Percentiles rank a stretch among this genome's conserved stretches.
Conservation (phyloP, 805 yeast genomes). For the Aciculoconidium aculeatum region DNA sequence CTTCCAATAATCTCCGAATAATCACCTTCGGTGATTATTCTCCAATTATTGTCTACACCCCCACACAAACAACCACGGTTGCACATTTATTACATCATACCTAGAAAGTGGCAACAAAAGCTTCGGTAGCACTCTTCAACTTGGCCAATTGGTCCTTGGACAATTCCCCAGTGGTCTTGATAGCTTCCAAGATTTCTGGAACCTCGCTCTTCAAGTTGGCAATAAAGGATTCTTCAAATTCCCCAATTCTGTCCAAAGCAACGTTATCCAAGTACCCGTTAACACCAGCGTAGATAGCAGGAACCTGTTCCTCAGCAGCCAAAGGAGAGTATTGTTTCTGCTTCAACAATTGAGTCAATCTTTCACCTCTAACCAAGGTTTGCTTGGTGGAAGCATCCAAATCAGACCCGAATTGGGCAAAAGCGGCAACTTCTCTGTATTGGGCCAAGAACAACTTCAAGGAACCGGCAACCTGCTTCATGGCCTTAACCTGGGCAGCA, state of each 20-base stretch:
- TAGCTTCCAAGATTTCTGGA: slow-evolving; percentile 73
- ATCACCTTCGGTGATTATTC: no score
- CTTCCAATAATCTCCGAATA: no score
- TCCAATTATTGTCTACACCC: no score
- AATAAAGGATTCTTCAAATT: slow-evolving; percentile 89
- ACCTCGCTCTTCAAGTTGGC: slow-evolving; percentile 90
- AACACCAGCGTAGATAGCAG: slow-evolving; percentile 98
- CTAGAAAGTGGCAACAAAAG: slow-evolving; percentile 85
- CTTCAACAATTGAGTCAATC: slow-evolving; percentile 97
- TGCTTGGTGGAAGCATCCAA: slow-evolving; percentile 99
- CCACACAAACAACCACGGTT: no score
- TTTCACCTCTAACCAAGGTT: slow-evolving; percentile 99
- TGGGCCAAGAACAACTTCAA: slow-evolving; percentile 99
- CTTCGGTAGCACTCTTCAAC: slow-evolving; percentile 87
- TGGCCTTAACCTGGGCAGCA: slow-evolving; percentile 99
- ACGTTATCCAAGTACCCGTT: slow-evolving; percentile 94
- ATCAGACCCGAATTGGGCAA: slow-evolving; percentile 99
- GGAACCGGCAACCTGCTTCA: slow-evolving; percentile 99
- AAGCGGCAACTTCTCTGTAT: slow-evolving; percentile 99
- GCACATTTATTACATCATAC: no score
- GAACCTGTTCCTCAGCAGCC: slow-evolving; percentile 99
- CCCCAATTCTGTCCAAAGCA: slow-evolving; percentile 79
- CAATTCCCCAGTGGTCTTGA: slow-evolving; percentile 85
- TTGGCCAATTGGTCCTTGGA: slow-evolving; percentile 79
- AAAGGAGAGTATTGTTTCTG: slow-evolving; percentile 96